Conservation (phyloP, 2,329 filamentous ascomycete genomes). For the Purpureocillium takamizusanense region DNA sequence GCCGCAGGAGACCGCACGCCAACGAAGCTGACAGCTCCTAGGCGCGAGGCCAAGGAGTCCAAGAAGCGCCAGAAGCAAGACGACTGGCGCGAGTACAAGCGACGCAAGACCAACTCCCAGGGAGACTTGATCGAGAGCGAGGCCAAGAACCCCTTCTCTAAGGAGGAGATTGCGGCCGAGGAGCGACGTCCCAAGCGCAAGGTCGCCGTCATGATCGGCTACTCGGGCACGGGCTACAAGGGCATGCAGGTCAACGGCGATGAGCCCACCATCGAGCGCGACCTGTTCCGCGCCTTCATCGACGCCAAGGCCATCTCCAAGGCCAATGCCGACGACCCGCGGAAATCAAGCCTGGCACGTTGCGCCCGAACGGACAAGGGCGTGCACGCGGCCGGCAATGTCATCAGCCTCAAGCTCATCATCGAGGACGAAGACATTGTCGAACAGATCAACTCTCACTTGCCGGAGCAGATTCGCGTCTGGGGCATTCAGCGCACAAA, state of each 20-base stretch:
- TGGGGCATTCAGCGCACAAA: constrained; percentile 91
- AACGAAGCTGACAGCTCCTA: constrained; percentile 25
- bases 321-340: constrained; percentile 91
- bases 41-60: constrained; percentile 19
- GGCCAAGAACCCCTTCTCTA: constrained; percentile 41
- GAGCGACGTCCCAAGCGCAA: constrained; percentile 88
- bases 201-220: constrained; percentile 90
- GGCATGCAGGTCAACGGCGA: constrained; percentile 84
- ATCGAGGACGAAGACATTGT: constrained; percentile 85
- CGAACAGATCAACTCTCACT: constrained; percentile 77
- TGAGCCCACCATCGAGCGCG: constrained; percentile 91
- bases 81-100: constrained; percentile 31
- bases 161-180: constrained; percentile 83
- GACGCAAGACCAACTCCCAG: constrained; percentile 27
- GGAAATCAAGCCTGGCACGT: constrained; percentile 88
- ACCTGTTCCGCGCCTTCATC: constrained; percentile 88
- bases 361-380: constrained; percentile 97
- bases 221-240: constrained; percentile 92
- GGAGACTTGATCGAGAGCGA: constrained; percentile 21
- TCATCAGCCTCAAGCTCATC: constrained; percentile 92
- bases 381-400: constrained; percentile 90
- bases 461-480: constrained; percentile 83
- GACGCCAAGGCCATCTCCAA: constrained; percentile 90
- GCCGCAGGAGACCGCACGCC: constrained; percentile 6
- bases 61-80: constrained; percentile 30